Conservation (phyloP, 768 basidiomycete genomes). For the Serpula lacrymans region DNA sequence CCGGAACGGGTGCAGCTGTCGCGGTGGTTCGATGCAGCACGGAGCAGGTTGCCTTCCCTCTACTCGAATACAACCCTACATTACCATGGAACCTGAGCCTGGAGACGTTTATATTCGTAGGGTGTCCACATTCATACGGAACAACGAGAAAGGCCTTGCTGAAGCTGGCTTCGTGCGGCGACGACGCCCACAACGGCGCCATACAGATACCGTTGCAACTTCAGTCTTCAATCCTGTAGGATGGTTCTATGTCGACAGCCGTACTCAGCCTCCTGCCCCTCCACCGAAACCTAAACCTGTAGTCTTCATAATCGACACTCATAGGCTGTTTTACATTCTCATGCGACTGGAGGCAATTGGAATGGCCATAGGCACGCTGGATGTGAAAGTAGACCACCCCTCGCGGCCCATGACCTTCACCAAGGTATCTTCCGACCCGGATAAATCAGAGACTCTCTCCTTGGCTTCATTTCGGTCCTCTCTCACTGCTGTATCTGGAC, state of each 20-base stretch:
- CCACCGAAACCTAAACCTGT: conserved; percentile 51
- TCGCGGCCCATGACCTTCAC: conserved; percentile 76
- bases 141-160: conserved; percentile 71
- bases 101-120: conserved; percentile 77
- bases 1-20: conserved; percentile 10
- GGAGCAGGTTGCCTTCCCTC: conserved; percentile 8
- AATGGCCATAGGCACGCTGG: conserved; percentile 75
- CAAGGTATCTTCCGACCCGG: conserved; percentile 47
- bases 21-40: conserved; percentile 13
- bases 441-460: conserved; percentile 73
- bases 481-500: conserved; percentile 67
- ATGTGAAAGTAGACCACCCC: conserved; percentile 69
- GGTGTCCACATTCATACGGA: conserved; percentile 66
- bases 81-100: conserved; percentile 47
- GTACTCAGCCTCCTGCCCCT: conserved; percentile 27
- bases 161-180: conserved; percentile 53
- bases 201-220: conserved; percentile 22
- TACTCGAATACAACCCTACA: conserved; percentile 10
- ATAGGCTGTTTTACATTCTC: conserved; percentile 85
- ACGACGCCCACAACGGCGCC: conserved; percentile 37
- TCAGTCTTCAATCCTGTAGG: conserved; percentile 58
- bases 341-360: conserved; percentile 82
- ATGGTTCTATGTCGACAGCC: conserved; percentile 45
- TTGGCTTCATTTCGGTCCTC: conserved; percentile 75
- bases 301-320: conserved; percentile 67